Base-by-base conservation (phyloP, 2,329 filamentous ascomycete genomes). In the Cyanodermella asteris region DNA sequence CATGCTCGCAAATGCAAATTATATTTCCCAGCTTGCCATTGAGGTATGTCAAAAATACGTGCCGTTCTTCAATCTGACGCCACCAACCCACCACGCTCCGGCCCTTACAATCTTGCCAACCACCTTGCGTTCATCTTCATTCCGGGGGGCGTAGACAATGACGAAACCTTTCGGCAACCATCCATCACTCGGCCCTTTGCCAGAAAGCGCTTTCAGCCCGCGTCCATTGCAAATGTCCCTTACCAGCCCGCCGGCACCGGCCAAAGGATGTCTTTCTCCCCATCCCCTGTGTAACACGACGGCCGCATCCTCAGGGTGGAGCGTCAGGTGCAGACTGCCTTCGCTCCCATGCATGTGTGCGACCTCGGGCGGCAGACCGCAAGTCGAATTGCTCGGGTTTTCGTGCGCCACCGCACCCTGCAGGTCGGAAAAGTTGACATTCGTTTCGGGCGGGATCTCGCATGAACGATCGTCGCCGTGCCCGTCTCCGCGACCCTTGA, bases 281-380 rank as follows among this genome's bases (percentile, higher is more conserved):
- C 80, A 90, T 2, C 77, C 75, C 32, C 66, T 68, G 35, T 70
- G 61, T 13, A 91, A 50, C 11, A 87, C 61, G 25, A 72, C 55
- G 37, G 59, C 64, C 25, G 74, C 75, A 41, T 90, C 80, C 20
- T 72, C 63, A 0, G 77, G 76, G 40, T 87, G 77, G 26, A 91
- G 56, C 24, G 68, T 76, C 50, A 87, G 56, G 46, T 90, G 80
- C 59, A 87, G 56, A 4, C 68, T 74, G 31, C 72, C 64, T 35
- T 87, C 78, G 13, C 61, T 69, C 24, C 70, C 64, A 46, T 90
- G 80, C 7, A 78, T 65, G 44, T 91, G 80, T 38, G 67, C 74
- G 21, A 90, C 63, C 48, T 90, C 80, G n/a, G 77, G 77, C 36
- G 72, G 64, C 29, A 34, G 26, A 8, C 30, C 30, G 37, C 72